Evolutionary conservation across 2,329 filamentous ascomycete species (phyloP), one percentile per base, ranked within the genome.

Genomic region (Monosporascus sp.): DNA sequence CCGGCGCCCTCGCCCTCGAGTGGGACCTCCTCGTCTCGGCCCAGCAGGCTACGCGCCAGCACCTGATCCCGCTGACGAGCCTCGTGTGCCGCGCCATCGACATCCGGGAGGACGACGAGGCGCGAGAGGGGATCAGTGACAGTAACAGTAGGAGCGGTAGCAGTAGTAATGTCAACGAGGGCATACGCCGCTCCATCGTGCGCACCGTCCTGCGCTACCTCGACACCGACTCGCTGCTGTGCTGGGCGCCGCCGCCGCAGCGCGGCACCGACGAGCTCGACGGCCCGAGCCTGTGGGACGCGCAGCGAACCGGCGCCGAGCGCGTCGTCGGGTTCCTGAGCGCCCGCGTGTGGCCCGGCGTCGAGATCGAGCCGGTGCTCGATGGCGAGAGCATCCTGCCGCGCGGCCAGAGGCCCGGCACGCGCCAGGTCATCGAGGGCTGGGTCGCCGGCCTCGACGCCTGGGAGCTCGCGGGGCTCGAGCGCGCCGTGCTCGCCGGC

Each of bases 41-140:
- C 3, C 87, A 92, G 67, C 90, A 97, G 72, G 90, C 91, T 0
- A 81, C 92, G 40, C 90, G 87, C 69, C 84, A 89, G 55, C 91
- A 97, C 73, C 83, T 95, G 48, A 93, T 97, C 60, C 94, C 94
- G 16, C 77, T 99, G 58, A 97, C 92, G 3, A 91, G 90, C 48
- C 82, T 97, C 17, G 78, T 86, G 22, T 90, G 91, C 58, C 87
- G 94, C 46, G 93, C 91, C 0, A 71, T 93, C 31, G 93, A 97
- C 67, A 89, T 97, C 52, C 78, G 77, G 48, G 78, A 78, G 20
- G 87, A 91, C 61, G 90, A 96, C 60, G 67, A 68, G 3, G 65
- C 63, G 3, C 50, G 55, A 22, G 50, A 55, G 3, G 81, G 49
- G 76, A 84, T 26, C 8, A 19, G 1, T 8, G 50, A 5, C 48